Evolutionary conservation across 352 stramenopile genomes (phyloP).

Genomic region (Globisporangium irregulare): DNA sequence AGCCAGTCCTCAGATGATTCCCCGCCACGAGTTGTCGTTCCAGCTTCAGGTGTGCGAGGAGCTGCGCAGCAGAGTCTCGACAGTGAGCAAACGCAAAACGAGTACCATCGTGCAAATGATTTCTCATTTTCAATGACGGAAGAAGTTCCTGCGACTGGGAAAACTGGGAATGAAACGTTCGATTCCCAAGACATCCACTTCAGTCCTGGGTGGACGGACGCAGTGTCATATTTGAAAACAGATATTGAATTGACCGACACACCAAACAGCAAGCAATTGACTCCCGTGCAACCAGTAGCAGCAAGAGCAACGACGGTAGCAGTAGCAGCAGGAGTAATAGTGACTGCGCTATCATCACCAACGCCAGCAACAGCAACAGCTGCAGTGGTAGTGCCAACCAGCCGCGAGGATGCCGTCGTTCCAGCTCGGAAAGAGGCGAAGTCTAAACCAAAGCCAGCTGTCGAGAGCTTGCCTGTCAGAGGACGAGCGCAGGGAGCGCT

Average conservation of each 20-base stretch:
- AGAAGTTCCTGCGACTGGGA: not conserved
- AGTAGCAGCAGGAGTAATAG: not conserved
- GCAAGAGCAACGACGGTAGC: not conserved
- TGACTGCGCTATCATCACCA: not conserved
- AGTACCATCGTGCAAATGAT: conserved; percentile 1
- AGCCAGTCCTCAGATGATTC: not conserved
- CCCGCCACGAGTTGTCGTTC: not conserved
- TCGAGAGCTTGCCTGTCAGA: not conserved
- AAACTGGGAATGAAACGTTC: conserved; percentile 13
- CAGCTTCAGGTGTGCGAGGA: not conserved
- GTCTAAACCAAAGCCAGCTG: not conserved
- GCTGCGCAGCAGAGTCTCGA: not conserved
- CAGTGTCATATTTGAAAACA: not conserved
- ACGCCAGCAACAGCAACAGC: not conserved
- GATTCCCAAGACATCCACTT: conserved; percentile 13
- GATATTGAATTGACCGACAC: not conserved
- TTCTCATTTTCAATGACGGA: conserved; percentile 15
- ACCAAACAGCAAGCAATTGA: not conserved
- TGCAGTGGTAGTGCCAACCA: not conserved
- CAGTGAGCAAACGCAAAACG: not conserved
- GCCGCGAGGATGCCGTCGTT: not conserved
- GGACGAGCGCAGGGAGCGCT: not conserved
- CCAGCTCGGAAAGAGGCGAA: not conserved
- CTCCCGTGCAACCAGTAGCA: not conserved
- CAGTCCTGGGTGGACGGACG: conserved; percentile 14